Conservation (phyloP, 116 monocot genomes). For the Zostera marina region DNA sequence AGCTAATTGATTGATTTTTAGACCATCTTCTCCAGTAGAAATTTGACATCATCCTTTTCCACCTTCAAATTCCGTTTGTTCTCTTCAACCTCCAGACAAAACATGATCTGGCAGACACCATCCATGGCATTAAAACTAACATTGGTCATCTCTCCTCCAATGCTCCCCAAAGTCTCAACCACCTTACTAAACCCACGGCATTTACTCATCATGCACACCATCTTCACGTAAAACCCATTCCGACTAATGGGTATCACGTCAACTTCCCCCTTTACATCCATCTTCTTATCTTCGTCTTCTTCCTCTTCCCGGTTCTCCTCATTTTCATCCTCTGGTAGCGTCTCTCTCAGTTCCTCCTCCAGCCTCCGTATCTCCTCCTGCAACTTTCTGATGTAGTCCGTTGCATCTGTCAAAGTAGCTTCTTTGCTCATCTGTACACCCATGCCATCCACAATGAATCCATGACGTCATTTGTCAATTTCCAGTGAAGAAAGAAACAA, state of each 20-base stretch:
- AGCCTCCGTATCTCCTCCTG: constrained; percentile 28
- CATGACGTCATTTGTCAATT: too few species aligned
- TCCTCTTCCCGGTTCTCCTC: constrained; percentile 23
- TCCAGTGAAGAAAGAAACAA: background rate
- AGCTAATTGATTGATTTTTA: background rate
- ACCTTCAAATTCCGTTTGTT: background rate
- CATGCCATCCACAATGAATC: too few species aligned
- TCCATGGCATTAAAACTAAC: constrained; percentile 21
- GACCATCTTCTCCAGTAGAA: constrained; percentile 2
- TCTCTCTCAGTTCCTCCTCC: constrained; percentile 30
- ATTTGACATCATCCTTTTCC: constrained; percentile 2
- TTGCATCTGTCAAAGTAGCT: constrained; percentile 54
- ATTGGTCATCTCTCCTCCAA: constrained; percentile 29
- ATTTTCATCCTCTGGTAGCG: background rate
- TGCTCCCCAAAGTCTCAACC: constrained; percentile 22
- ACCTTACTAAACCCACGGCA: constrained; percentile 19
- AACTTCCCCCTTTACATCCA: constrained; percentile 21
- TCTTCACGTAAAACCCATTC: constrained; percentile 30
- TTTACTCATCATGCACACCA: constrained; percentile 16
- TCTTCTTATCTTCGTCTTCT: constrained; percentile 2
- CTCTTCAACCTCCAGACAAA: constrained; percentile 38
- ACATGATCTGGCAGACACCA: constrained; percentile 20
- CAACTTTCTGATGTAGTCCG: constrained; percentile 54
- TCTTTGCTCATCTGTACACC: constrained; percentile 81
- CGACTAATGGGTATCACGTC: constrained; percentile 31